Evolutionary conservation across 73 alveolate species (phyloP), one percentile per base, ranked within the genome.

Genomic region (Durusdinium trenchii): DNA sequence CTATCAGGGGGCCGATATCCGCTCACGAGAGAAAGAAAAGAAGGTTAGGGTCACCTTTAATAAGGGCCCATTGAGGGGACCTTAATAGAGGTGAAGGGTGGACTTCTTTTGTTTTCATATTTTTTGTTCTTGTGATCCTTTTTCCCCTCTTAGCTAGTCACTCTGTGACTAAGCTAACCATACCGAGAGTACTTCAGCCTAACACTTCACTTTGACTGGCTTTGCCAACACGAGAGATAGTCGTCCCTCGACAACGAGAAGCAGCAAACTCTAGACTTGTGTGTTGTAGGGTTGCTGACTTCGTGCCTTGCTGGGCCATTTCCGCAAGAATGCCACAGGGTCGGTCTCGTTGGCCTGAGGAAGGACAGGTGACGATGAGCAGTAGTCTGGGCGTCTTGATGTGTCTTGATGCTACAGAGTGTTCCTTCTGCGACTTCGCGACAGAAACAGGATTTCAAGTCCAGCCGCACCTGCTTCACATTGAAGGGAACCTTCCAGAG

Each of bases 401-500:
- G n/a, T n/a, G 47, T 67, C n/a, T 67, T 20, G 42, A 35, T 67
- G 81, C n/a, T 35, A 12, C 9, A 30, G 47, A 67, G 18, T 32
- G 14, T 28, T 30, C 42, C 40, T 28, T 67, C 81, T 35, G 14
- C 9, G 46, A 1, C 81, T 67, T 18, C 81, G 18, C 40, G 18
- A 12, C n/a, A 30, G 14, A 67, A 67, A 67, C 18, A 30, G 9
- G 42, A 60, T 23, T 2, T 60, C 73, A 2, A 60, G 18, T 60
- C 73, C 73, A 60, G 35, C 84, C 51, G 54, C 87, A 23, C 95
- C 96, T 91, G 98, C 98, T 91, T 91, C 89, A 91, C 98, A 28
- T 91, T 91, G 98, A 91, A 91, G n/a, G 98, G 98, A 35, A 91
- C 98, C 85, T 91, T 91, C 98, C 98, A 91, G 20, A 91, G 98